Evolutionary conservation across 345 rosid genomes (phyloP), one percentile per base, ranked within the genome.

Genomic region (Viola odorata): DNA sequence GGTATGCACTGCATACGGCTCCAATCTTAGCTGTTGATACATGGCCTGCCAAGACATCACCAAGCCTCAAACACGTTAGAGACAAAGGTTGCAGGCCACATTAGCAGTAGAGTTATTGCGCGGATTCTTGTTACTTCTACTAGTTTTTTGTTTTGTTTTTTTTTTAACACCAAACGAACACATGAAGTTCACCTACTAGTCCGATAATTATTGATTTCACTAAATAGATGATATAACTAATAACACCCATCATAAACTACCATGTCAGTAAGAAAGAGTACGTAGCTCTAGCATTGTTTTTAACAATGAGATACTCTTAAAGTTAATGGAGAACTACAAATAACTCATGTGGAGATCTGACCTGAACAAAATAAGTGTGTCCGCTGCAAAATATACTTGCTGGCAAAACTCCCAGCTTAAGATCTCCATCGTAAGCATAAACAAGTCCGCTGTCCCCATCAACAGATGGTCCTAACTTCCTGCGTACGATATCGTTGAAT

Each of bases 381-480:
- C 99, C 99, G 66, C 99, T 86, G 65, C 99, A 94, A 74, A 90
- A 94, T 66, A 90, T 86, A 73, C 96, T 90, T 41, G 90, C 96
- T 1, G 99, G 99, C 59, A 94, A 81, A 78, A 94, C 13, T 66
- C 99, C 99, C 62, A 94, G 79, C 83, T 94, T 88, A 67, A 94
- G 87, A 77, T 63, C 86, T 72, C 99, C 92, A 84, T 94, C 95
- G 75, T 72, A 94, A 70, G 99, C 92, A 65, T 91, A 90, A 37
- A 75, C 83, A 71, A 94, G 91, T 69, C 89, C 95, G 72, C 80
- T 80, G 10, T 82, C 86, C 44, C 79, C 91, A 65, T 81, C 85
- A 64, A 88, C 86, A 41, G 99, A 79, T 42, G 99, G 99, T 41
- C 99, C 99, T 70, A 87, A 60, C 84, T 90, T 92, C 72, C 68